Percentiles rank a stretch among this genome's conserved stretches.
Evolutionary conservation across 164 flowering plant species (phyloP).

Genomic region (Hamamelis virginiana): DNA sequence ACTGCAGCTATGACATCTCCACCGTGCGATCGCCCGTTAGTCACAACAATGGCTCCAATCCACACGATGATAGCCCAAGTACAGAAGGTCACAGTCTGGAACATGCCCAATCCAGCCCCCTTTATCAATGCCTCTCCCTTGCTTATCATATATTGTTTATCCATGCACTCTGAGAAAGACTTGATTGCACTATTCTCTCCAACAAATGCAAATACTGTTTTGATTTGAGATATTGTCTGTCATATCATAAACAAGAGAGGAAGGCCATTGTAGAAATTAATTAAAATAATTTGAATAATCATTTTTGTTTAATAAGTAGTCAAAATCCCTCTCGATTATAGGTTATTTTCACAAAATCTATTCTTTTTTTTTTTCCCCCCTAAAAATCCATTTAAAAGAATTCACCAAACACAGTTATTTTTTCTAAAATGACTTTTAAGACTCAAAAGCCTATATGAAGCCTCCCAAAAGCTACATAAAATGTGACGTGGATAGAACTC

Average conservation of each 20-base stretch:
- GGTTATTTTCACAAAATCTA: no score
- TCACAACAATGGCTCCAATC: constrained; percentile 61
- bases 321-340: no score
- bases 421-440: no score
- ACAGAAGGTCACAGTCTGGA: constrained; percentile 56
- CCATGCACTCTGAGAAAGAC: constrained; percentile 47
- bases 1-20: constrained; percentile 68
- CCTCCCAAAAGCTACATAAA: no score
- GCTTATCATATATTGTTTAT: constrained; percentile 40
- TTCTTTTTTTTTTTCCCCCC: no score
- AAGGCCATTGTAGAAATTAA: background rate
- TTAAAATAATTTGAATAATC: no score
- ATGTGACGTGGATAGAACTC: no score
- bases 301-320: no score
- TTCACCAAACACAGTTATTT: no score
- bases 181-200: constrained; percentile 55
- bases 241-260: background rate
- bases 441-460: no score
- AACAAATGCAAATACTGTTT: constrained; percentile 68
- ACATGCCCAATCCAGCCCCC: constrained; percentile 65
- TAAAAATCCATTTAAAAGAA: no score
- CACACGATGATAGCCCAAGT: constrained; percentile 73
- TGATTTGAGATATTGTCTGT: constrained; percentile 67
- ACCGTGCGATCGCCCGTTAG: constrained; percentile 37
- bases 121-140: constrained; percentile 60